Evolutionary conservation across 176 grass and related monocot species (phyloP), one percentile per base, ranked within the genome.

Genomic region (Avena atlantica): DNA sequence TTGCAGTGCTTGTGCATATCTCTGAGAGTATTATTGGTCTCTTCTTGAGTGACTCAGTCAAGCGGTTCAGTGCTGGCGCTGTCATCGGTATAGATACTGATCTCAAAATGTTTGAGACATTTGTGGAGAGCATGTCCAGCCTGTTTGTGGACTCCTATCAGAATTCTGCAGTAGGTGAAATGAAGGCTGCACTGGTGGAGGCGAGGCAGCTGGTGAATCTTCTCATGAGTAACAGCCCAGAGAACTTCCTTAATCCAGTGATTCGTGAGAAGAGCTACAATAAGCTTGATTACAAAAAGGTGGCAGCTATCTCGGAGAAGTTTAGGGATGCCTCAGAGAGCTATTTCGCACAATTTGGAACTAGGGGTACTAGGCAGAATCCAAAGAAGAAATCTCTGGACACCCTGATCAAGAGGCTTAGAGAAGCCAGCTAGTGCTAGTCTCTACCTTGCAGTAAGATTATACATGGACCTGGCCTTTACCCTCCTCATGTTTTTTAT

Each of bases 221-320:
- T 86, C 94, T 99, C 31, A 86, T 94, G 91, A 99, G 94, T 79
- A 93, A 90, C 84, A 94, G 93, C 81, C 94, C 94, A 69, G 97
- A 99, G 81, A 99, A 81, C 74, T 99, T 97, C 83, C 84, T 99
- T 67, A 99, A 99, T 79, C 65, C 94, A 59, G 94, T 99, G 67
- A 99, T 99, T 76, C 90, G 74, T 83, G 94, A 97, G 85, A 99
- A 87, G 89, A 94, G 51, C 79, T 99, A 99, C 66, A 93, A 90
- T 78, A 94, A 96, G 94, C 91, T 99, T 47, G 97, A 99, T 94
- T 55, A 96, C 69, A 99, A 93, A 89, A 99, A 99, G 69, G 91
- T 99, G 20, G 85, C 84, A 31, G 62, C 84, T 19, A 93, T 99
- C 85, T 96, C 87, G 0, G 92, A 99, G 92, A 99, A 99, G 77